phyloP scores from a whole-genome alignment of 2,329 filamentous ascomycete genomes.

The Aphanocladium album region DNA sequence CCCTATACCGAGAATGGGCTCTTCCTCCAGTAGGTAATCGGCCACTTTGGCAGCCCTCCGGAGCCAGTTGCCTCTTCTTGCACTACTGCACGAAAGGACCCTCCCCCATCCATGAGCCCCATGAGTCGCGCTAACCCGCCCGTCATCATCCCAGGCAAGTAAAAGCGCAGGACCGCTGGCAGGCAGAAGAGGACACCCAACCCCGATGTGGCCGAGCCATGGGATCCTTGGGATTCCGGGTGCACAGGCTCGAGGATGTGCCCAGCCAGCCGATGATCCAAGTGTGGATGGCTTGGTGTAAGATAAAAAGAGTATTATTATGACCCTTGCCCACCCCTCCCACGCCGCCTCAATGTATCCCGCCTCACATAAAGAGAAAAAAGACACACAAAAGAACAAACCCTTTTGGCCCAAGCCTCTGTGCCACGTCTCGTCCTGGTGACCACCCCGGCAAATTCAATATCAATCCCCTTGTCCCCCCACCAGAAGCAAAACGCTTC shows the following conservation, averaged over 20 bases:
- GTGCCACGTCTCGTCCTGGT: constrained; percentile 8
- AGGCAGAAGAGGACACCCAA: neutral
- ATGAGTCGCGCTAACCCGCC: constrained; percentile 4
- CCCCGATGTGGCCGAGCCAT: constrained; percentile 7
- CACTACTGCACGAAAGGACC: neutral
- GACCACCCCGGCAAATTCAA: constrained; percentile 5
- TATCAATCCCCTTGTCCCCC: constrained; percentile 8
- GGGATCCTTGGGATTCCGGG: neutral
- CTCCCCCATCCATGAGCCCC: neutral
- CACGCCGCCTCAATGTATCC: neutral
- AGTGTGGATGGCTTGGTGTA: neutral
- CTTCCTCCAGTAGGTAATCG: neutral
- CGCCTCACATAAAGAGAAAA: neutral
- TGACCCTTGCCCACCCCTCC: neutral
- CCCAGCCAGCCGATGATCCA: constrained; percentile 2
- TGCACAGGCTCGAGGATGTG: neutral
- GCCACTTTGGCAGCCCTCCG: neutral
- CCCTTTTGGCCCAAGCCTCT: neutral
- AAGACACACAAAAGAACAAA: constrained; percentile 8
- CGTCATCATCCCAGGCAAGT: neutral
- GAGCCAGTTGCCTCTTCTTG: constrained; percentile 7
- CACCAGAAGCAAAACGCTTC: neutral
- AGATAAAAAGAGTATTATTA: neutral
- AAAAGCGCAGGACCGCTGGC: neutral
- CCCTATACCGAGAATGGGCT: constrained; percentile 6